phyloP scores from a whole-genome alignment of 345 rosid genomes.

The Luvunga scandens region DNA sequence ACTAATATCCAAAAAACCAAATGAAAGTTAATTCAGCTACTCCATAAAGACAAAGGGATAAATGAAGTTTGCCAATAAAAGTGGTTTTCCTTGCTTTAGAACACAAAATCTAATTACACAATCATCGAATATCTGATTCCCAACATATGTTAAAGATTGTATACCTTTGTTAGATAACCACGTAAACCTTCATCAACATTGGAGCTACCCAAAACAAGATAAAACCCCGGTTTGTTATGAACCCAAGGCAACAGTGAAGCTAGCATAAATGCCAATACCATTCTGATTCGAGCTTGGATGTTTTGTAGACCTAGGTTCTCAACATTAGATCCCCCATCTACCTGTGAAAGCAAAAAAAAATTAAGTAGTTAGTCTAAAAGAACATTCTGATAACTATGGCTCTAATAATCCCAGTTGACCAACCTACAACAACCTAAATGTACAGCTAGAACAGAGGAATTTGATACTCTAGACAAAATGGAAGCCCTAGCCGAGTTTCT shows the following conservation, averaged over 20 bases:
- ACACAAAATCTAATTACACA: background rate
- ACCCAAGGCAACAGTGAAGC: conserved; percentile 98
- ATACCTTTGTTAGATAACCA: conserved; percentile 93
- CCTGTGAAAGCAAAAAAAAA: conserved; percentile 38
- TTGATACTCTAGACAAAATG: background rate
- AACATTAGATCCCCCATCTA: conserved; percentile 80
- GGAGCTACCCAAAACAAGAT: conserved; percentile 96
- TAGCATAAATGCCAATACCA: conserved; percentile 89
- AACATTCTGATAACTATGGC: background rate
- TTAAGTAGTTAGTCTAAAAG: background rate
- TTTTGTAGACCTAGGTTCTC: conserved; percentile 91
- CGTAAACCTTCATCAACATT: conserved; percentile 93
- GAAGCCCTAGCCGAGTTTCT: background rate
- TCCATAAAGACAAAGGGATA: background rate
- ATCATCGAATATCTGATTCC: background rate
- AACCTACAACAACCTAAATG: background rate
- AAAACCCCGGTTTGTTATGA: conserved; percentile 81
- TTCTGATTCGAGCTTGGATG: conserved; percentile 95
- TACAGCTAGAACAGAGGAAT: background rate
- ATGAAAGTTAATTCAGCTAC: background rate
- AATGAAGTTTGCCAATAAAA: background rate
- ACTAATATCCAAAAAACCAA: background rate
- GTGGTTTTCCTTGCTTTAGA: background rate
- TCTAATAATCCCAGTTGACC: background rate
- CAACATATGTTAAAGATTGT: background rate